A percentile compares a stretch with the other conserved stretches of the same genome.
These are phyloP conservation scores for Fusarium hostae DNA, from an alignment of 2,329 filamentous ascomycete genomes.

Conservation along the genomic window DNA sequence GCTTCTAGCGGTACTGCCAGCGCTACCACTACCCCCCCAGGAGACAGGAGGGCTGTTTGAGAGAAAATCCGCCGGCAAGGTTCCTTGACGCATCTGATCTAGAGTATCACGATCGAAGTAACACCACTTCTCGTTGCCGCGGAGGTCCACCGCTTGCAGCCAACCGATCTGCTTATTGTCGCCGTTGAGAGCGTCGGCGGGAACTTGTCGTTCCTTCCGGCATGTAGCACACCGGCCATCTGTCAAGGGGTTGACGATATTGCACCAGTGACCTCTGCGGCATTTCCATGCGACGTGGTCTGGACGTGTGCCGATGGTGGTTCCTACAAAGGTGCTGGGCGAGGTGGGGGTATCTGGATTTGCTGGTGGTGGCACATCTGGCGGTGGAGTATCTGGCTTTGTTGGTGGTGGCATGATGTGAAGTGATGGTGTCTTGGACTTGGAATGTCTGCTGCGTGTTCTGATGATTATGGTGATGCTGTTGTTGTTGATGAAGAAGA, in stretches of 20 bases:
- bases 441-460: not conserved
- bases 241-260: too few species aligned
- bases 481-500: too few species aligned
- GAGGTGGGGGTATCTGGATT: not conserved
- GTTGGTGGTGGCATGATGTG: not conserved
- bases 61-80: not conserved
- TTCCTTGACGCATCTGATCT: fast-evolving
- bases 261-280: not conserved
- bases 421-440: not conserved
- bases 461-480: not conserved
- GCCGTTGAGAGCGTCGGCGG: not conserved
- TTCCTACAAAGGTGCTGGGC: not conserved
- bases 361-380: not conserved
- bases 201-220: too few species aligned
- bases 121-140: not conserved
- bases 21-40: not conserved
- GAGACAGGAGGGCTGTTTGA: fast-evolving
- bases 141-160: fast-evolving
- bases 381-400: not conserved
- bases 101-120: not conserved
- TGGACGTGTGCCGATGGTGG: not conserved
- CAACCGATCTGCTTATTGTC: fast-evolving
- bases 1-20: too few species aligned
- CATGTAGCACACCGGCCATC: too few species aligned
- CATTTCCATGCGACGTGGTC: not conserved